phyloP scores from a whole-genome alignment of 441 rosid genomes.

The Caryocar brasiliense region DNA sequence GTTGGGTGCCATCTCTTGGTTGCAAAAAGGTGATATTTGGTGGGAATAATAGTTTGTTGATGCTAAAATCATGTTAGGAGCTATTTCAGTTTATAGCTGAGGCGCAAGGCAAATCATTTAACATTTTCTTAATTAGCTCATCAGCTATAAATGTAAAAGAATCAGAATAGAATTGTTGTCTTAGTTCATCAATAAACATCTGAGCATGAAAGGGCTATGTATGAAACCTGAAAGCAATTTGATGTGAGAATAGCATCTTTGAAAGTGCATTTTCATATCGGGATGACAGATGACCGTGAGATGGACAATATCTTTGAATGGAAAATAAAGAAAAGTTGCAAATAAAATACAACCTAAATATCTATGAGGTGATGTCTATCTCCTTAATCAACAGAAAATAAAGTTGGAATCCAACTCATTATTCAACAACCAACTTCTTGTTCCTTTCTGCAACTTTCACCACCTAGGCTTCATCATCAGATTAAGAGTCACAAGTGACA shows the following conservation, averaged over 20 bases:
- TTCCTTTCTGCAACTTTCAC: constrained; percentile 11
- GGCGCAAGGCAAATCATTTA: too few relatives aligned
- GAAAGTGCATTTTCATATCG: too few relatives aligned
- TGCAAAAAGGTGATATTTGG: not conserved
- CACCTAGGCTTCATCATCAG: constrained; percentile 17
- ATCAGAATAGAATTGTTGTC: too few relatives aligned
- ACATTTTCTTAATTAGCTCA: too few relatives aligned
- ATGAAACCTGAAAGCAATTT: too few relatives aligned
- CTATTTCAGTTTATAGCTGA: too few relatives aligned
- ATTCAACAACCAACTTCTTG: constrained; percentile 29
- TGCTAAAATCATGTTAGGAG: not conserved
- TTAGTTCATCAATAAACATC: too few relatives aligned
- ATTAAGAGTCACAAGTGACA: constrained; percentile 38
- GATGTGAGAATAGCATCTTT: too few relatives aligned
- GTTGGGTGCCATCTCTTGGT: constrained; percentile 14
- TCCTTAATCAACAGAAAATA: constrained; percentile 37
- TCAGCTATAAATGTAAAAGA: too few relatives aligned
- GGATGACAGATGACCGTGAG: too few relatives aligned
- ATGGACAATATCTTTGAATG: not conserved
- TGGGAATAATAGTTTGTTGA: not conserved
- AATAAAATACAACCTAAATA: not conserved
- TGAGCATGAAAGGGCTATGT: too few relatives aligned
- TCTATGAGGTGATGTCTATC: constrained; percentile 28
- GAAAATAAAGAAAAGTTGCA: not conserved
- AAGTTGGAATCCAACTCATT: constrained; percentile 58